These are phyloP conservation scores for Blastobotrys buckinghamii DNA, from an alignment of 1,139 yeast genomes.

Conservation along the genomic window DNA sequence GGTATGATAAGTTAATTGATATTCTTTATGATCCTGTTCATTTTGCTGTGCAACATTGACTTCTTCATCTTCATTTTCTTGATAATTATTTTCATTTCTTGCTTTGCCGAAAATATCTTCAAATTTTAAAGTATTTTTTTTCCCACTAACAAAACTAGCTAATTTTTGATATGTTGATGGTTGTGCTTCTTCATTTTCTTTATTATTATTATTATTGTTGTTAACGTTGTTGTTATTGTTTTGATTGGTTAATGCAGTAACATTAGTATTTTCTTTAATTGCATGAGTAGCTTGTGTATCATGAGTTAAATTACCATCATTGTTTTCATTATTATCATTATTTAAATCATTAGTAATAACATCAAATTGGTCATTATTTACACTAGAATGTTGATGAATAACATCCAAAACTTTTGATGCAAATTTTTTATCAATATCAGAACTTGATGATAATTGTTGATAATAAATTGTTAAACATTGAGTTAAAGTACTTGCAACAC, in stretches of 20 bases:
- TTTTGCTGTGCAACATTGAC: background rate
- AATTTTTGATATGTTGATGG: slow-evolving; percentile 4
- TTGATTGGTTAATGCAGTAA: too few relatives aligned
- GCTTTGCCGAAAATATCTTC: slow-evolving; percentile 11
- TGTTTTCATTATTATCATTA: background rate
- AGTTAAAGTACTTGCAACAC: slow-evolving; percentile 15
- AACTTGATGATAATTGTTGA: slow-evolving; percentile 11
- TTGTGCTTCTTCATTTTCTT: background rate
- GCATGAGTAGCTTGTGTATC: background rate
- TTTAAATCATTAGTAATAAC: background rate
- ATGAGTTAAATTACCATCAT: background rate
- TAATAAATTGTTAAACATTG: slow-evolving; percentile 19
- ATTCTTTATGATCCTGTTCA: background rate
- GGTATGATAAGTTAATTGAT: background rate
- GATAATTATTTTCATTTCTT: background rate
- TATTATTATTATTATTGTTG: background rate
- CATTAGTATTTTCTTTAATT: background rate
- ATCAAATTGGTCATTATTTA: background rate
- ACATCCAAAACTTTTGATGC: slow-evolving; percentile 14
- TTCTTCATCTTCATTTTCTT: background rate
- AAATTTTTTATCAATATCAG: slow-evolving; percentile 12
- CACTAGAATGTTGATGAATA: slow-evolving; percentile 7
- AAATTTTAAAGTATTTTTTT: slow-evolving; percentile 10
- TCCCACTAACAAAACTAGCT: slow-evolving; percentile 10
- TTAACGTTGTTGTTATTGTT: too few relatives aligned